A percentile compares a stretch with the other conserved stretches of the same genome.
Conservation (phyloP, 208 protist species). For the Acanthamoeba lenticulata region DNA sequence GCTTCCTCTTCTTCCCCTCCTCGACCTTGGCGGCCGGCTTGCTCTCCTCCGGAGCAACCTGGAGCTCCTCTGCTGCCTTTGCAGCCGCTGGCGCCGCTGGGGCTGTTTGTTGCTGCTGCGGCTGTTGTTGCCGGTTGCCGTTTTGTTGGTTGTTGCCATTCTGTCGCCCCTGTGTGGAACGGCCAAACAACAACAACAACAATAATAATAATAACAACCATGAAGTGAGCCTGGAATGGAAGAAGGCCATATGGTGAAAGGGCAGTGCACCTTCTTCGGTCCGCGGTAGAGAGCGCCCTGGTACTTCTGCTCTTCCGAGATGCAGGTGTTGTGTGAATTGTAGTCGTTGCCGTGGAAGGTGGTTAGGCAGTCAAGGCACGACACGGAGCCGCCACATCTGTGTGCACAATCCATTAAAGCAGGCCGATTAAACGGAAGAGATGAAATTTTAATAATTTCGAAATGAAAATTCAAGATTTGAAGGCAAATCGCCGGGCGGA, state of each 20-base stretch:
- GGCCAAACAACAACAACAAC: not conserved
- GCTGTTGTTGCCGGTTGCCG: too few species aligned
- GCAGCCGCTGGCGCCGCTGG: not conserved
- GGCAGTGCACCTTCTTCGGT: not conserved
- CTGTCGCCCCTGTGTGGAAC: not conserved
- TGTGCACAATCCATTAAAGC: not conserved
- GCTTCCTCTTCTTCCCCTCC: not conserved
- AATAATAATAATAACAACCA: not conserved
- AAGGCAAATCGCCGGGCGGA: not conserved
- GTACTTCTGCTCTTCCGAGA: slow-evolving; percentile 52
- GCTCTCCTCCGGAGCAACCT: not conserved
- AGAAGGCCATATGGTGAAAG: not conserved
- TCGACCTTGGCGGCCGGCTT: not conserved
- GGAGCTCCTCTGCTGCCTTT: not conserved
- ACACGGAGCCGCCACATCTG: not conserved
- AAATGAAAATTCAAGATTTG: not conserved
- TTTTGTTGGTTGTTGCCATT: not conserved
- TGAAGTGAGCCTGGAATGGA: not conserved
- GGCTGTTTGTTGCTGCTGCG: not conserved
- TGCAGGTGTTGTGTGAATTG: slow-evolving; percentile 17
- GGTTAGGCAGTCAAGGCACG: slow-evolving; percentile 3
- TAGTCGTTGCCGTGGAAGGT: not conserved
- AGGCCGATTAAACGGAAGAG: too few species aligned
- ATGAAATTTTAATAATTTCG: too few species aligned
- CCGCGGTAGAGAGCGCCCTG: slow-evolving; percentile 52